phyloP scores from a whole-genome alignment of 495 filamentous ascomycete genomes.

The Neurospora sp. region DNA sequence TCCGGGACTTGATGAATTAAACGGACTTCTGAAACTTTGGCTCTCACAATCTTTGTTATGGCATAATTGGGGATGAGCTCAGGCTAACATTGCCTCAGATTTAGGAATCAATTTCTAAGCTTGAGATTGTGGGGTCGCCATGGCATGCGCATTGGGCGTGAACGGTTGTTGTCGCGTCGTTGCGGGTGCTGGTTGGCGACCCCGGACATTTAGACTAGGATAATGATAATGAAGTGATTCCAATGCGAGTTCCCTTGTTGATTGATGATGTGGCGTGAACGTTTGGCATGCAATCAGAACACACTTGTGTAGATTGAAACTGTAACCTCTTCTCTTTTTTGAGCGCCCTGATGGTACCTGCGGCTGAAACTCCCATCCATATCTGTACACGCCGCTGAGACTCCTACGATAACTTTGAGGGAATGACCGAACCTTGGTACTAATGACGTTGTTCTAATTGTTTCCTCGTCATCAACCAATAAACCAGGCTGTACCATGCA shows the following conservation, averaged over 20 bases:
- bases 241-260: neutral
- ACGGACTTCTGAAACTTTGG: slow-evolving; percentile 44
- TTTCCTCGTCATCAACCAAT: neutral
- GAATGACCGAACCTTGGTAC: neutral
- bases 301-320: neutral
- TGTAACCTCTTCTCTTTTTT: neutral
- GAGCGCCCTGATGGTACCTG: neutral
- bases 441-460: neutral
- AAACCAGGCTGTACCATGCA: neutral
- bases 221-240: neutral
- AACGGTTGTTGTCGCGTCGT: neutral
- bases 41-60: slow-evolving; percentile 7
- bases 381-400: neutral
- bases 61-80: neutral
- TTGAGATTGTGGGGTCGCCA: neutral
- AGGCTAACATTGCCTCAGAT: slow-evolving; percentile 10
- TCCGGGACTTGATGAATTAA: slow-evolving; percentile 44
- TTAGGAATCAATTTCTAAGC: neutral
- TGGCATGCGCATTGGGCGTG: neutral
- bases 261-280: neutral
- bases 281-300: neutral
- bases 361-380: neutral
- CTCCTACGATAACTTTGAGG: neutral
- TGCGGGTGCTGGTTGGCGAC: neutral
- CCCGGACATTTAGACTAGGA: neutral